phyloP scores from a whole-genome alignment of 768 basidiomycete species.

The Tulasnella sp. region DNA sequence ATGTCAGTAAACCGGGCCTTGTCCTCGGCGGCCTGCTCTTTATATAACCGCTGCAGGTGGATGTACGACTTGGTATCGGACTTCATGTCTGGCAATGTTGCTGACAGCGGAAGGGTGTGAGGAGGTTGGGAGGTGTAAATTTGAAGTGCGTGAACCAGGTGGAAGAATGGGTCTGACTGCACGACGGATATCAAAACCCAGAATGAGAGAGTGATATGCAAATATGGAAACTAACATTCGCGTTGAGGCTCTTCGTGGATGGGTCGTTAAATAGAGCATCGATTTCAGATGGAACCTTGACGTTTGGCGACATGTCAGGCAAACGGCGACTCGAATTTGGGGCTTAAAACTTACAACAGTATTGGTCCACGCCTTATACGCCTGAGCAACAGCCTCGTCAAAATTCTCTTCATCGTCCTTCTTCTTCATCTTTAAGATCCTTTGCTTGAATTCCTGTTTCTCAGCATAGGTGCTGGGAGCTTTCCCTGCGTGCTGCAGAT shows the following conservation, averaged over 20 bases:
- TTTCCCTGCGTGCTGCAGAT: slow-evolving; percentile 54
- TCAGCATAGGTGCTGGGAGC: slow-evolving; percentile 52
- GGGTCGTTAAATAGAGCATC: slow-evolving; percentile 55
- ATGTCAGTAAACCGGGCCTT: slow-evolving; percentile 38
- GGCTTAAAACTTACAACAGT: slow-evolving; percentile 30
- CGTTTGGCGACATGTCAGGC: background rate
- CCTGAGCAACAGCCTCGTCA: slow-evolving; percentile 86
- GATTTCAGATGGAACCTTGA: slow-evolving; percentile 61
- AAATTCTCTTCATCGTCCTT: slow-evolving; percentile 94
- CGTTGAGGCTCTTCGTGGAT: slow-evolving; percentile 38
- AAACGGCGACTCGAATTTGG: background rate
- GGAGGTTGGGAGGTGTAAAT: slow-evolving; percentile 47
- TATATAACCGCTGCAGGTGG: slow-evolving; percentile 78
- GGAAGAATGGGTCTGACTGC: slow-evolving; percentile 63
- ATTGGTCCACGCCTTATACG: slow-evolving; percentile 68
- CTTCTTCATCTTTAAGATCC: slow-evolving; percentile 52
- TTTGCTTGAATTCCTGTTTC: slow-evolving; percentile 68
- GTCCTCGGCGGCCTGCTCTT: slow-evolving; percentile 63
- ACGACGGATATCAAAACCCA: background rate
- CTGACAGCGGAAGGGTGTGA: slow-evolving; percentile 70
- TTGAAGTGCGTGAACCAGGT: slow-evolving; percentile 65
- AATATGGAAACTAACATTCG: slow-evolving; percentile 30
- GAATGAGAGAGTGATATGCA: background rate
- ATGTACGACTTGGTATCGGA: slow-evolving; percentile 79
- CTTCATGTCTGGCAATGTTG: slow-evolving; percentile 93